Evolutionary conservation across 2,329 filamentous ascomycete genomes (phyloP), one percentile per base, ranked within the genome.

Genomic region (Annulohypoxylon truncatum): DNA sequence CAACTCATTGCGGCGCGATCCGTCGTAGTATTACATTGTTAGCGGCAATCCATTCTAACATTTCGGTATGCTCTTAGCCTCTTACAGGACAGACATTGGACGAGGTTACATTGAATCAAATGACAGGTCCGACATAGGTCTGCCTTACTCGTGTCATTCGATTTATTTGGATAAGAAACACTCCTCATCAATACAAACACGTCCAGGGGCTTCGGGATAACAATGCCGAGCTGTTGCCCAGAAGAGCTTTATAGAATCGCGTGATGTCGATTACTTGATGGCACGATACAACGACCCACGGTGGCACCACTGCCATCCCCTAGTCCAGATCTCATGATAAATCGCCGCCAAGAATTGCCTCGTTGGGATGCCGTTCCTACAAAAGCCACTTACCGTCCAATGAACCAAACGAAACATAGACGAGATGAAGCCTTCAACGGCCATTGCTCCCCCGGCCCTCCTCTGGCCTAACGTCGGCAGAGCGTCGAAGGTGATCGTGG

Each of bases 91-190:
- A 61, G 42, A 60, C 51, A 65, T 60, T 61, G 64, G 60, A 70
- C 55, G 61, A 60, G 20, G 55, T 61, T 68, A 44, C 67, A 63
- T 65, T 46, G 35, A 66, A 64, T 61, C 61, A 53, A 64, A 70
- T 57, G 67, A 66, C 55, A 61, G 64, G 51, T 55, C 61, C 63
- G 33, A 51, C 60, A 66, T 52, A 61, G 64, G 51, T 55, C 61
- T 65, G 33, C 54, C 60, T 64, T 54, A 50, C 31, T 46, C 60
- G 54, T 69, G 61, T 47, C 67, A 59, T 61, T 63, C 64, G 64
- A 67, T 65, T 42, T 56, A 22, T 53, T 50, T 33, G 28, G 56
- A 60, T 40, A 48, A 64, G 57, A 62, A 48, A 61, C 47, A 47
- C 20, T 33, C 47, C 58, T 59, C 63, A 61, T 60, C 61, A 52